A percentile compares a stretch with the other conserved stretches of the same genome.
Conservation (phyloP, 345 rosid species). For the Nephelium lappaceum region DNA sequence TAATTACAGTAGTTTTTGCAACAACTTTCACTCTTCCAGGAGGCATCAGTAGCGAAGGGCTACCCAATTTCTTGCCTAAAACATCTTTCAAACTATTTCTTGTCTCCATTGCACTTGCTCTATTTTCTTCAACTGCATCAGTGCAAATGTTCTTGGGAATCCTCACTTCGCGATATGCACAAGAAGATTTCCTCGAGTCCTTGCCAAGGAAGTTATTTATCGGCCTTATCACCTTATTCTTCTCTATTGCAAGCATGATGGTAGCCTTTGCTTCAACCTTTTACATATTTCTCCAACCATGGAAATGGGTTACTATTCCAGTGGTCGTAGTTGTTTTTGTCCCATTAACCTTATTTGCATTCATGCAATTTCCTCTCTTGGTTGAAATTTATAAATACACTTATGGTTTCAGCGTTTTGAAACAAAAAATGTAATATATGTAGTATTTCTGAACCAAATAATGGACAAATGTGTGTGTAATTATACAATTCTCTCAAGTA, state of each 20-base stretch:
- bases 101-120: background rate
- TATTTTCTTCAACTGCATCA: too few relatives aligned
- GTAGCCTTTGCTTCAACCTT: constrained; percentile 9
- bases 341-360: background rate
- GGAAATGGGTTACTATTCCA: constrained; percentile 18
- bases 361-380: background rate
- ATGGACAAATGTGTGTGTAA: too few relatives aligned
- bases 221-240: constrained; percentile 7
- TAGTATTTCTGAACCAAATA: too few relatives aligned
- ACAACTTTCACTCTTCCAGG: background rate
- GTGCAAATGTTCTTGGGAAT: constrained; percentile 9
- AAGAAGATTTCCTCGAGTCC: constrained; percentile 4
- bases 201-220: background rate
- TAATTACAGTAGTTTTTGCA: background rate
- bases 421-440: too few relatives aligned
- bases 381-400: background rate
- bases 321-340: background rate
- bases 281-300: too few relatives aligned
- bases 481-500: too few relatives aligned
- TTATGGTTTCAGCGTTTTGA: background rate
- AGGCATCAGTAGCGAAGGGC: background rate
- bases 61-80: background rate
- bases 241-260: constrained; percentile 15
- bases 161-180: constrained; percentile 1
- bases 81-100: background rate